Conservation (phyloP, 2,329 filamentous ascomycete genomes). For the Xylariaceae sp. region DNA sequence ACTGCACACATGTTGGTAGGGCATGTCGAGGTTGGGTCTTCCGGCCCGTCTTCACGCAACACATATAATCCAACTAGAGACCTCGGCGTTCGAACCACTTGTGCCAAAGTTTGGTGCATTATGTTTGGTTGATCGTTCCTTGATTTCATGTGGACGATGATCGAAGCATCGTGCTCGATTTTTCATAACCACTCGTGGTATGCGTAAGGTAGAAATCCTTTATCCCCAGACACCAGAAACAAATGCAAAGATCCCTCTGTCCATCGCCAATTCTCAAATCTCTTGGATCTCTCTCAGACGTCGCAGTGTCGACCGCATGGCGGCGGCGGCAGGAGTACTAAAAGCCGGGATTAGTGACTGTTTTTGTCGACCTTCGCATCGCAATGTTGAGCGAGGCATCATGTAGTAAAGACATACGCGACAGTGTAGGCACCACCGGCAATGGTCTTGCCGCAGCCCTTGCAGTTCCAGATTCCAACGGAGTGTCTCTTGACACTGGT, state of each 20-base stretch:
- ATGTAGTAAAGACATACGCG: conserved; percentile 68
- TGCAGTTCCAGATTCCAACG: conserved; percentile 97
- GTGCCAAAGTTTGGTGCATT: too few species aligned
- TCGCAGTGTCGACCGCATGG: conserved; percentile 16
- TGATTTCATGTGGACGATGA: conserved; percentile 5
- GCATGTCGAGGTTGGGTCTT: too few species aligned
- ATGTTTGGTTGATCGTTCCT: conserved; percentile 1
- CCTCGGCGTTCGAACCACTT: too few species aligned
- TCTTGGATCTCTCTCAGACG: conserved; percentile 50
- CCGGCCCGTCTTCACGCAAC: too few species aligned
- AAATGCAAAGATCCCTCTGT: conserved; percentile 13
- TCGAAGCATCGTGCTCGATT: conserved; percentile 9
- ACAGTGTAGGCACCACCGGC: conserved; percentile 93
- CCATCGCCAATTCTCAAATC: conserved; percentile 56
- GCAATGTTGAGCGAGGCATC: too few species aligned
- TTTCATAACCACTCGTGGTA: conserved; percentile 12
- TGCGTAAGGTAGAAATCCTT: conserved; percentile 11
- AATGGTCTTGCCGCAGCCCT: conserved; percentile 88
- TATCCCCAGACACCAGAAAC: conserved; percentile 17
- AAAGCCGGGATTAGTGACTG: conserved; percentile 3
- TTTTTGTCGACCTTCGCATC: not conserved
- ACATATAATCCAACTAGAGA: too few species aligned
- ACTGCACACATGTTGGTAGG: too few species aligned
- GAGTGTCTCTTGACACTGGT: conserved; percentile 85
- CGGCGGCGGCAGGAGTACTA: conserved; percentile 15